phyloP scores from a whole-genome alignment of 495 filamentous ascomycete species.

The Aspergillus olivimuriae region DNA sequence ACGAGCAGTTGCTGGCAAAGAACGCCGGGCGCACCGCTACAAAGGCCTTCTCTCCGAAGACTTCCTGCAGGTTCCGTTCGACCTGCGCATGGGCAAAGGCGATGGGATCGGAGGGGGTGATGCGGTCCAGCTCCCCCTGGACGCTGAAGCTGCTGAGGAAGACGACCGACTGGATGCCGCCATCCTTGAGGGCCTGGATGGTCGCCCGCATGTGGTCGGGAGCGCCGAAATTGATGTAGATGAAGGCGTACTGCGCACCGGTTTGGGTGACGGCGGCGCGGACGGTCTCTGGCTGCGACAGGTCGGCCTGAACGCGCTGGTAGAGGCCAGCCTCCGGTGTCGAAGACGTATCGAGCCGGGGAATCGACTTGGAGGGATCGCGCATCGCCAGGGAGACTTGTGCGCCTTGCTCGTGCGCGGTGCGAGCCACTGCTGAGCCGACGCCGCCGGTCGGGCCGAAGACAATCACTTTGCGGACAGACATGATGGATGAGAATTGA shows the following conservation, averaged over 20 bases:
- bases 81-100: slow-evolving; percentile 24
- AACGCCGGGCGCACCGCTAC: slow-evolving; percentile 20
- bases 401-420: slow-evolving; percentile 28
- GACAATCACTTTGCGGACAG: slow-evolving; percentile 10
- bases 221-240: slow-evolving; percentile 17
- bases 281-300: slow-evolving; percentile 21
- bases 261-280: slow-evolving; percentile 13
- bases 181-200: slow-evolving; percentile 18
- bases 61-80: slow-evolving; percentile 21
- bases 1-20: slow-evolving; percentile 21
- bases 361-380: slow-evolving; percentile 14
- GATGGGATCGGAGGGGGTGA: slow-evolving; percentile 13
- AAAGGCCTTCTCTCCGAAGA: slow-evolving; percentile 18
- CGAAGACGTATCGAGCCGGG: slow-evolving; percentile 4
- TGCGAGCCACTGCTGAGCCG: slow-evolving; percentile 33
- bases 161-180: slow-evolving; percentile 24
- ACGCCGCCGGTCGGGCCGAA: slow-evolving; percentile 25
- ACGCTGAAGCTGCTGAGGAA: slow-evolving; percentile 23
- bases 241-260: slow-evolving; percentile 25
- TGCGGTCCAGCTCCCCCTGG: slow-evolving; percentile 9
- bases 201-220: slow-evolving; percentile 21
- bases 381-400: slow-evolving; percentile 20
- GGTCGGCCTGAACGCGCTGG: slow-evolving; percentile 24
- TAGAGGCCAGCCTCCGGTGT: slow-evolving; percentile 11
- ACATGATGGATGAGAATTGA: background rate